phyloP scores from a whole-genome alignment of 2,329 filamentous ascomycete genomes.

The Blastomyces percursus region DNA sequence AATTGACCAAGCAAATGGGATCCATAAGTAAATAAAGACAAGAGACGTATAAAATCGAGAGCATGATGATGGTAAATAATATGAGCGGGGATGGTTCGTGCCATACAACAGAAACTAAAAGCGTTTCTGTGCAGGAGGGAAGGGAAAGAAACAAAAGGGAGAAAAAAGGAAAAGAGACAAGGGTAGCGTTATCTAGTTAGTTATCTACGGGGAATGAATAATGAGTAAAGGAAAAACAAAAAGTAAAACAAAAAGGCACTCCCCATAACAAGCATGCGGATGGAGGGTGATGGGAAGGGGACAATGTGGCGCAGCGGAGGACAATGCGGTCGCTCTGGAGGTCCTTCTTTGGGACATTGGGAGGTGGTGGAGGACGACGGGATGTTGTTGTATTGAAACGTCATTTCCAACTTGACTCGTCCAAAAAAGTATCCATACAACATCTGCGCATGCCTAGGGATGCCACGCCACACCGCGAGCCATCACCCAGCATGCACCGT shows the following conservation, averaged over 20 bases:
- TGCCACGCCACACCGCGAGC: conserved; percentile 7
- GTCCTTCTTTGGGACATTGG: background rate
- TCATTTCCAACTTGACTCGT: background rate
- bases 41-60: background rate
- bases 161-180: background rate
- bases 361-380: background rate
- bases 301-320: conserved; percentile 7
- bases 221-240: conserved; percentile 1
- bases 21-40: background rate
- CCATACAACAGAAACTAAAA: background rate
- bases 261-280: background rate
- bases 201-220: background rate
- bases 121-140: background rate
- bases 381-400: background rate
- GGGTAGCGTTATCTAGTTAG: background rate
- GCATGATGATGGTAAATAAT: background rate
- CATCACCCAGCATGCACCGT: conserved; percentile 12
- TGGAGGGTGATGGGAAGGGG: background rate
- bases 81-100: background rate
- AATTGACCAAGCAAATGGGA: background rate
- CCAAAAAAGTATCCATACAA: background rate
- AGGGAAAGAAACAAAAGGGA: background rate
- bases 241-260: background rate
- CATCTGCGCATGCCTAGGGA: background rate
- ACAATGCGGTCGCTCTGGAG: background rate